These are phyloP conservation scores for Mycena rebaudengoi DNA, from an alignment of 768 basidiomycete species.

Conservation along the genomic window DNA sequence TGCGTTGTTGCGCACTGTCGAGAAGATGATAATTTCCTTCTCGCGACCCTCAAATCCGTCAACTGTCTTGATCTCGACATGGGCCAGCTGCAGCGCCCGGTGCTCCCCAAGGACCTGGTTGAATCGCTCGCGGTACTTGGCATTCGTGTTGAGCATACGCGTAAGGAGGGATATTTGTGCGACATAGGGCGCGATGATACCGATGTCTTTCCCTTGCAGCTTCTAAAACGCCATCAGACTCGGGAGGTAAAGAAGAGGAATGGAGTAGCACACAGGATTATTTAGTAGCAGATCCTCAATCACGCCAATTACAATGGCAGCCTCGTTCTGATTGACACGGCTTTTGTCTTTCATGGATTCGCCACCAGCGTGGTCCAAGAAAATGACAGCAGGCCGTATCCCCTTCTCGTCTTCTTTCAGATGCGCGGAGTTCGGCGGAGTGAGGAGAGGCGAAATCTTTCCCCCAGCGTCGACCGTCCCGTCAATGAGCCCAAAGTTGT, in stretches of 20 bases:
- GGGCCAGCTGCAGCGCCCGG: constrained; percentile 68
- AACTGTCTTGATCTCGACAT: constrained; percentile 90
- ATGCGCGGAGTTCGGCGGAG: constrained; percentile 70
- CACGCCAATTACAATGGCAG: constrained; percentile 77
- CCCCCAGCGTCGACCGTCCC: constrained; percentile 72
- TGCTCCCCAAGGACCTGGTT: constrained; percentile 65
- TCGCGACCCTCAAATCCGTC: constrained; percentile 96
- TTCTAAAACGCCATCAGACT: constrained; percentile 44
- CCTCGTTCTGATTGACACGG: constrained; percentile 81
- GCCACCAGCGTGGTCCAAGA: constrained; percentile 79
- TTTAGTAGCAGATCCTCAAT: constrained; percentile 82
- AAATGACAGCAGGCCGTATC: constrained; percentile 70
- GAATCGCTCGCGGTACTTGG: constrained; percentile 63
- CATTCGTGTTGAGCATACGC: constrained; percentile 68
- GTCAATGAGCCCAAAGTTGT: constrained; percentile 72
- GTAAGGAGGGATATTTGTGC: constrained; percentile 84
- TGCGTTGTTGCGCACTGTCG: constrained; percentile 86
- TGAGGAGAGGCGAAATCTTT: constrained; percentile 57
- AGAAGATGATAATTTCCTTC: constrained; percentile 92
- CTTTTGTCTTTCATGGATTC: constrained; percentile 78
- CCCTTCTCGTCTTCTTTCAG: constrained; percentile 50
- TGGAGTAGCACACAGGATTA: constrained; percentile 65
- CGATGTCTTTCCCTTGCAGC: constrained; percentile 80
- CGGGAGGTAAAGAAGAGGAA: constrained; percentile 21
- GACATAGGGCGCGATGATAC: constrained; percentile 91